Evolutionary conservation across 73 alveolate species (phyloP), one percentile per base, ranked within the genome.

Genomic region (Blepharisma japonicum): DNA sequence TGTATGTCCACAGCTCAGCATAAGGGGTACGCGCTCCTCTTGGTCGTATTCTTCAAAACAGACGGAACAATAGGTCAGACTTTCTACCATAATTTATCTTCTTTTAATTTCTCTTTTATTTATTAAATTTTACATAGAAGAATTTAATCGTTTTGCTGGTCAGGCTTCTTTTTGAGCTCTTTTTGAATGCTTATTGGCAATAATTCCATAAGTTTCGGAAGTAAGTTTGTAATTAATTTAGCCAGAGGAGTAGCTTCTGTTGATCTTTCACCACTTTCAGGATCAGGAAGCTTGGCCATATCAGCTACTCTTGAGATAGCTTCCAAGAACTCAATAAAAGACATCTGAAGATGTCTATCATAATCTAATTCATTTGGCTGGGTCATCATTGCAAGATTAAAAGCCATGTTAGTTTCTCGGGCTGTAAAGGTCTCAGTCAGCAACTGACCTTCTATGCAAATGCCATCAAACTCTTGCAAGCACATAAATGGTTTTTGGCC

Each of bases 301-400:
- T 89, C 94, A 6, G 97, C 95, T n/a, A 86, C 81, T 51, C 97
- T 78, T 78, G 89, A 92, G 18, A 91, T 25, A 11, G 91, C 95
- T 81, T 91, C 97, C 6, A 91, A 42, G 55, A 91, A 91, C 70
- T 91, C 97, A 45, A 86, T 77, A 55, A 80, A 84, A 18, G 71
- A 20, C 97, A 91, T 91, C 55, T 88, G 72, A 71, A 87, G 83
- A 56, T 91, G 94, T 48, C 95, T 83, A 45, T 92, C 96, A 39
- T 21, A 55, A 11, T 91, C 91, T 18, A 90, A 55, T 67, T 93
- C 98, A 70, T 89, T 82, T 6, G 87, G 83, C 78, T 92, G 86
- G 27, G 96, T 92, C 95, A 90, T 90, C 89, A 90, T 92, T 11
- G 95, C 74, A 45, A 87, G 72, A 56, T 92, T 92, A 68, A 84